Evolutionary conservation across 108 stramenopile species (phyloP).

Genomic region (Pseudonitzschia delicatissima): DNA sequence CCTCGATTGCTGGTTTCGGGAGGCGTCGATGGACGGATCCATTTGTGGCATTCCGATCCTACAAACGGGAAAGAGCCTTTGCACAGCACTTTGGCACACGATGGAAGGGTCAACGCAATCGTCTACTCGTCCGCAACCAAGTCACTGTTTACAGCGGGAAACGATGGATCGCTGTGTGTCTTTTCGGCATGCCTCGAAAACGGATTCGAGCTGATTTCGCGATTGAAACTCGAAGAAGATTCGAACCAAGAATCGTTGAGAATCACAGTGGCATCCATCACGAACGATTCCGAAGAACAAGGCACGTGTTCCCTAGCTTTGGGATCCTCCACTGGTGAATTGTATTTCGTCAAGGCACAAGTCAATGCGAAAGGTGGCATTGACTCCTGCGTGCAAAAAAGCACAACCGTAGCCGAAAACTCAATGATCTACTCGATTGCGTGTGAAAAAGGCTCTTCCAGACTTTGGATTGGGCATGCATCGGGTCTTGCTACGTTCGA

Average conservation of each 20-base stretch:
- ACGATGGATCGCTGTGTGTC: conserved; percentile 29
- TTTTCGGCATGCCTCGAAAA: background rate
- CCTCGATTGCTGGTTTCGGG: conserved; percentile 32
- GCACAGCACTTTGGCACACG: conserved; percentile 22
- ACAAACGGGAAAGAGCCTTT: conserved; percentile 9
- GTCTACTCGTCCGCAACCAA: conserved; percentile 21
- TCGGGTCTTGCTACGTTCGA: conserved; percentile 2
- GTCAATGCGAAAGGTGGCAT: background rate
- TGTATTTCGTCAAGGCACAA: background rate
- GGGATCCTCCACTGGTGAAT: conserved; percentile 1
- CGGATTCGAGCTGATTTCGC: background rate
- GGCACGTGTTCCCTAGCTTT: background rate
- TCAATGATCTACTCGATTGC: conserved; percentile 11
- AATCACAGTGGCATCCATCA: background rate
- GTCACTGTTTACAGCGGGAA: conserved; percentile 38
- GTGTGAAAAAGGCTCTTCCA: background rate
- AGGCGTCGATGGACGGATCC: conserved; percentile 53
- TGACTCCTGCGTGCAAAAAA: background rate
- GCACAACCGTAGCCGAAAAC: background rate
- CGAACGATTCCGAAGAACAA: background rate
- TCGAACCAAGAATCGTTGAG: background rate
- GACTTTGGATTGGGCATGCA: conserved; percentile 13
- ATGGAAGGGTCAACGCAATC: conserved; percentile 43
- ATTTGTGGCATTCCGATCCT: conserved; percentile 32
- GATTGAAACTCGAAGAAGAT: background rate